Evolutionary conservation across 352 stramenopile genomes (phyloP).

Genomic region (Pythium brachiatum): DNA sequence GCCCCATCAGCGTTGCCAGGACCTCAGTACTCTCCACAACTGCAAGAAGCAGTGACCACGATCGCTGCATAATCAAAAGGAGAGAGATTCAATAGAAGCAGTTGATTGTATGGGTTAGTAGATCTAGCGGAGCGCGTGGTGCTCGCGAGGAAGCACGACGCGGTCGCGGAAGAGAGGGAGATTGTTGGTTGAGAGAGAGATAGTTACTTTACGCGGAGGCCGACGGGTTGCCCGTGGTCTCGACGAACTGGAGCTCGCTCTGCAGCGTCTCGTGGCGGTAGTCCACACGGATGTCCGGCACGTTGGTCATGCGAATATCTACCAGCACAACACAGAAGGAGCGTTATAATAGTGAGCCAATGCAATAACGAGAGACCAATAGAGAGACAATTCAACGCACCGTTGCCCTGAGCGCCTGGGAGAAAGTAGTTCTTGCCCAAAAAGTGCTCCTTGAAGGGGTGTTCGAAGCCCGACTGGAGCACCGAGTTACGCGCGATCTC

Average conservation of each 20-base stretch:
- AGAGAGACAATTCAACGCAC: slow-evolving; percentile 31
- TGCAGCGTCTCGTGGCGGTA: slow-evolving; percentile 87
- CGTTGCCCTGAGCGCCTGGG: slow-evolving; percentile 69
- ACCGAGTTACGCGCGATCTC: slow-evolving; percentile 99
- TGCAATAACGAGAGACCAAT: background rate
- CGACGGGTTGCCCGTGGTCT: slow-evolving; percentile 32
- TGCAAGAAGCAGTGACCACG: background rate
- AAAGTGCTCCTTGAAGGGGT: slow-evolving; percentile 97
- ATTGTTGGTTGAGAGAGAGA: background rate
- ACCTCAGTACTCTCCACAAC: background rate
- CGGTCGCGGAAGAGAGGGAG: background rate
- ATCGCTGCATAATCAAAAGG: background rate
- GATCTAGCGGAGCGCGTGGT: slow-evolving; percentile 1
- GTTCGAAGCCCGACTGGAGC: slow-evolving; percentile 97
- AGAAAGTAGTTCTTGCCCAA: slow-evolving; percentile 91
- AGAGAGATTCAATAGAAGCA: background rate
- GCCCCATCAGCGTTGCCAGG: slow-evolving; percentile 23
- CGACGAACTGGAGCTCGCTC: slow-evolving; percentile 69
- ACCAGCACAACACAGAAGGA: slow-evolving; percentile 5
- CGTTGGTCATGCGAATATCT: slow-evolving; percentile 94
- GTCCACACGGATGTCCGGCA: slow-evolving; percentile 90
- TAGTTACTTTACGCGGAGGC: slow-evolving; percentile 4
- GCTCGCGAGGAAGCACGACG: background rate
- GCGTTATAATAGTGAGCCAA: background rate
- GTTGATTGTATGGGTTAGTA: background rate